These are phyloP conservation scores for Luzula sylvatica DNA, from an alignment of 176 grass and related monocot genomes.

Conservation along the genomic window DNA sequence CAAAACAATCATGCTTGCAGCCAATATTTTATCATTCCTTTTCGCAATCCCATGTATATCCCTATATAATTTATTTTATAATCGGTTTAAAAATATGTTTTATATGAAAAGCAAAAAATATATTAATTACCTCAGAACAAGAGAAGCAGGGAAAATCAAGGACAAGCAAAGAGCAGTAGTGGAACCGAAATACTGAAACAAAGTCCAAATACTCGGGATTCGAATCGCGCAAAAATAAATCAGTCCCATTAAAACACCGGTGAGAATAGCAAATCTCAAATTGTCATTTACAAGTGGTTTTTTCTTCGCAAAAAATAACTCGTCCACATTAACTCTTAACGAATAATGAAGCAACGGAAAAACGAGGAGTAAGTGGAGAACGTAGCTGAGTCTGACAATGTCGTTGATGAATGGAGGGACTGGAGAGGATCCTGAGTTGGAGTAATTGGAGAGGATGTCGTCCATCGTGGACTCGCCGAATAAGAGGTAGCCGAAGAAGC, in stretches of 20 bases:
- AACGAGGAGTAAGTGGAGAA: slow-evolving; percentile 70
- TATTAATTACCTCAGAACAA: slow-evolving; percentile 56
- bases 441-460: slow-evolving; percentile 91
- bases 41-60: slow-evolving; percentile 63
- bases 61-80: slow-evolving; percentile 19
- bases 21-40: slow-evolving; percentile 51
- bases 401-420: slow-evolving; percentile 59
- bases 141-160: slow-evolving; percentile 67
- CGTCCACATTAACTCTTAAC: slow-evolving; percentile 69
- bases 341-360: slow-evolving; percentile 89
- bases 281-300: slow-evolving; percentile 33
- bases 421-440: slow-evolving; percentile 35
- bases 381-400: slow-evolving; percentile 77
- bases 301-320: slow-evolving; percentile 49
- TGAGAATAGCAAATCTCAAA: slow-evolving; percentile 50
- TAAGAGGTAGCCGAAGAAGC: slow-evolving; percentile 80
- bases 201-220: slow-evolving; percentile 73
- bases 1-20: slow-evolving; percentile 54
- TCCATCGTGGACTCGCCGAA: slow-evolving; percentile 84
- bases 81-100: too few relatives aligned
- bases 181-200: slow-evolving; percentile 73
- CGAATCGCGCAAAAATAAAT: slow-evolving; percentile 50
- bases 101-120: neutral
- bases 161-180: slow-evolving; percentile 71
- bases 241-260: slow-evolving; percentile 36